phyloP scores from a whole-genome alignment of 2,329 filamentous ascomycete species.

The Eutypella sp. region DNA sequence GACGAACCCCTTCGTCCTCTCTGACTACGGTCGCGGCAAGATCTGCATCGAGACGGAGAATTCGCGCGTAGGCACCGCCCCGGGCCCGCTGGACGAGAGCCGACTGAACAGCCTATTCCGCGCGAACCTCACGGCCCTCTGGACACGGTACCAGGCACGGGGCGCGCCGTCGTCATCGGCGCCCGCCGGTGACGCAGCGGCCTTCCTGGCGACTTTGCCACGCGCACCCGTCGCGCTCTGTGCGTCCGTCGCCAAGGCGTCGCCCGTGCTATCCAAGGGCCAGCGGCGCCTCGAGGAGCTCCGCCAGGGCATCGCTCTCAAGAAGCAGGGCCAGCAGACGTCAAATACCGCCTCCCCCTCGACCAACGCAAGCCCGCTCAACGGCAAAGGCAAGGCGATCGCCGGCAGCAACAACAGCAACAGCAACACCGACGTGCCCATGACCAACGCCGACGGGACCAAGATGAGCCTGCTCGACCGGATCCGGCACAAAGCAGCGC shows the following conservation, averaged over 20 bases:
- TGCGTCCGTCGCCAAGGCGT: conserved; percentile 46
- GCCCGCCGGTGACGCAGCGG: conserved; percentile 28
- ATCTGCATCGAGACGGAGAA: conserved; percentile 54
- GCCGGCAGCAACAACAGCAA: background rate
- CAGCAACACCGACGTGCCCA: conserved; percentile 15
- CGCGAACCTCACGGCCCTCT: conserved; percentile 42
- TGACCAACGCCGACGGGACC: conserved; percentile 38
- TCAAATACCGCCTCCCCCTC: no score
- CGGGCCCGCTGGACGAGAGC: conserved; percentile 42
- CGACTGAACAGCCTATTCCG: conserved; percentile 51
- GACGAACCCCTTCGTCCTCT: conserved; percentile 23
- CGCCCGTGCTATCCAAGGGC: conserved; percentile 58
- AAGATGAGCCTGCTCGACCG: conserved; percentile 71
- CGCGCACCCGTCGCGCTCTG: conserved; percentile 48
- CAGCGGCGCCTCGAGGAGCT: conserved; percentile 65
- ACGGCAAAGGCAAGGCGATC: conserved; percentile 11
- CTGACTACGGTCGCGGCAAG: conserved; percentile 39
- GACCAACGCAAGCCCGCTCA: conserved; percentile 28
- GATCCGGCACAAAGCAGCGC: conserved; percentile 64
- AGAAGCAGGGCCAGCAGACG: conserved; percentile 36
- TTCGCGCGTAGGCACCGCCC: conserved; percentile 25
- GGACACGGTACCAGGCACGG: conserved; percentile 26
- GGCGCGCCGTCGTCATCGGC: conserved; percentile 16
- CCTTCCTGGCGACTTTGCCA: conserved; percentile 54
- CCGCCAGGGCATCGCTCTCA: conserved; percentile 54